Evolutionary conservation across 257 asterid genomes (phyloP), one percentile per base, ranked within the genome.

Genomic region (Avicennia marina): DNA sequence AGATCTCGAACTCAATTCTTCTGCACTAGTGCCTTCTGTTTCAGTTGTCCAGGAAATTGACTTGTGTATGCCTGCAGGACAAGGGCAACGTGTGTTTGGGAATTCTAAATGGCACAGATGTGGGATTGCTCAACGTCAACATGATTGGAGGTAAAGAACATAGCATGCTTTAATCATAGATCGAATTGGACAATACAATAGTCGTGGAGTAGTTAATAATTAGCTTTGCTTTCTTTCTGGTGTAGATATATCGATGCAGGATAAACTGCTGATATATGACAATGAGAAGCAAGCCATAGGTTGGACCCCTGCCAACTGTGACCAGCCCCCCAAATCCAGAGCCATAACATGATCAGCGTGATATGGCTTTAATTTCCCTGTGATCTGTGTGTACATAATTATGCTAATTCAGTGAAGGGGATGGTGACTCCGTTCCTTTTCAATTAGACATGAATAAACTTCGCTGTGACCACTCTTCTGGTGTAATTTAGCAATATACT

Each of bases 211-310:
- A n/a, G n/a, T n/a, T n/a, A n/a, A n/a, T n/a, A n/a, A n/a, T n/a
- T n/a, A n/a, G n/a, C 36, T 61, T 25, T 17, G 31, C 10, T 40
- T 11, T 1, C 13, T 45, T 42, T 60, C n/a, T 33, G 65, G 32
- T 77, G 80, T 83, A 90, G 98, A 91, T 74, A 86, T 88, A 63
- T 91, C 96, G 22, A 88, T 91, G 98, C 93, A 81, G 76, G 90
- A 91, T 73, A 88, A 78, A 57, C 55, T 91, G 86, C 44, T 91
- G 75, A 67, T 91, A 44, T 91, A 88, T 60, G 94, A 91, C 64
- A 91, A 91, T 56, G 96, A 85, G 88, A 85, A 76, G 80, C 77
- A 70, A 65, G 60, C 56, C 5, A 85, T 91, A 31, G 98, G 98
- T 27, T 91, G 98, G 96, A 63, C 78, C 19, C 67, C 86, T 53